A percentile compares a stretch with the other conserved stretches of the same genome.
Conservation (phyloP, 495 filamentous ascomycete genomes). For the Emericellopsis terricola region DNA sequence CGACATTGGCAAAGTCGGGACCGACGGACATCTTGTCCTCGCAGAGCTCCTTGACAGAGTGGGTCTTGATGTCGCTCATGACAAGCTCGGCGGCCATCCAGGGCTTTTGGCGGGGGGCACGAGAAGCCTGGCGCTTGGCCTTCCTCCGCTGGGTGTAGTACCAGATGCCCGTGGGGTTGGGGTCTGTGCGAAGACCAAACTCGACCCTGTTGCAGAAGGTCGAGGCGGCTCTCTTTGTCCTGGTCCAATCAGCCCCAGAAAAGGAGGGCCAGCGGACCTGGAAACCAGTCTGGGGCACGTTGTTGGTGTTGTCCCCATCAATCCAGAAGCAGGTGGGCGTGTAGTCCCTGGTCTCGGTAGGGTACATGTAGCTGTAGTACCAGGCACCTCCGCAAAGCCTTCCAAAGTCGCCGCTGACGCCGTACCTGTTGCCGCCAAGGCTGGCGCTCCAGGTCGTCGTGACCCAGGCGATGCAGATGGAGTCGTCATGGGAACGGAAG, state of each 20-base stretch:
- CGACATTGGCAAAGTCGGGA: constrained; percentile 12
- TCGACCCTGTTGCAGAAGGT: neutral
- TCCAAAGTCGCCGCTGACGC: constrained; percentile 14
- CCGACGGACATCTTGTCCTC: constrained; percentile 11
- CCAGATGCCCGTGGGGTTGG: neutral
- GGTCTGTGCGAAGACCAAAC: neutral
- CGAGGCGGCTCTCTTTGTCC: neutral
- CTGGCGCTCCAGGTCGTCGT: constrained; percentile 8
- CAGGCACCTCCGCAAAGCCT: constrained; percentile 4
- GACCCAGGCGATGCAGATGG: constrained; percentile 12
- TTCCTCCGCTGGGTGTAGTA: no score
- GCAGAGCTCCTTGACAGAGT: constrained; percentile 11
- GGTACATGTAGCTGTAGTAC: neutral
- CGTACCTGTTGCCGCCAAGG: constrained; percentile 8
- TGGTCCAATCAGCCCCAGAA: constrained; percentile 4
- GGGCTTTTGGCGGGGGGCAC: neutral
- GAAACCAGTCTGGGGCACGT: constrained; percentile 14
- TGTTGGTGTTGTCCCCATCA: constrained; percentile 11
- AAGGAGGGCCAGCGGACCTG: constrained; percentile 12
- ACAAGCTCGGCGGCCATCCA: constrained; percentile 7
- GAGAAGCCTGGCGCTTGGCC: neutral
- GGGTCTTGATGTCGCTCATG: constrained; percentile 5
- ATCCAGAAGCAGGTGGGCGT: constrained; percentile 14
- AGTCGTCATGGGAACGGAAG: constrained; percentile 12
- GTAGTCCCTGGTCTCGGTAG: neutral